A percentile compares a stretch with the other conserved stretches of the same genome.
phyloP scores from a whole-genome alignment of 1,139 yeast species.

The Saccharomyces hybrid region DNA sequence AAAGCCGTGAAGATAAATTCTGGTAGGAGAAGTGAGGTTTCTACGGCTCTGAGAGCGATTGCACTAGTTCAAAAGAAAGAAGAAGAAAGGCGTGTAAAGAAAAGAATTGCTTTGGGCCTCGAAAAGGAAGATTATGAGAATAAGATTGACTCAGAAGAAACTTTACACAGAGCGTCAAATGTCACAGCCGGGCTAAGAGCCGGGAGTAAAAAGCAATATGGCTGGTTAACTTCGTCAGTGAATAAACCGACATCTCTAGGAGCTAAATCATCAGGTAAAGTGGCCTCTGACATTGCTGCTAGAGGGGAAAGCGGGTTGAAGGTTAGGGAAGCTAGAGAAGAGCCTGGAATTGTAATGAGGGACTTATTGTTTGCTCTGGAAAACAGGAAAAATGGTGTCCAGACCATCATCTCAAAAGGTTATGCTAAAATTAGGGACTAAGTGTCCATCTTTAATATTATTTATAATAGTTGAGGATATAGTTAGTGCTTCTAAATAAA shows the following conservation, averaged over 20 bases:
- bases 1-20: slow-evolving; percentile 48
- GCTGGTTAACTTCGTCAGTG: slow-evolving; percentile 75
- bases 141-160: slow-evolving; percentile 61
- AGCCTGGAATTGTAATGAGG: slow-evolving; percentile 75
- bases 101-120: slow-evolving; percentile 64
- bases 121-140: slow-evolving; percentile 47
- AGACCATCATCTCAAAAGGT: slow-evolving; percentile 74
- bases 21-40: slow-evolving; percentile 58
- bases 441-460: neutral
- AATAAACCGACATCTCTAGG: slow-evolving; percentile 37
- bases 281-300: slow-evolving; percentile 36
- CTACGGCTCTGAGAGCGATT: slow-evolving; percentile 65
- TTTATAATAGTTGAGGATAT: neutral
- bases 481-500: neutral
- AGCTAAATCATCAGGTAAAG: slow-evolving; percentile 45
- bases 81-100: slow-evolving; percentile 70
- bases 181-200: slow-evolving; percentile 94
- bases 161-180: slow-evolving; percentile 85
- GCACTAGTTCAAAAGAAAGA: slow-evolving; percentile 72
- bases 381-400: slow-evolving; percentile 73
- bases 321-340: slow-evolving; percentile 83
- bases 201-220: slow-evolving; percentile 74
- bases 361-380: slow-evolving; percentile 80
- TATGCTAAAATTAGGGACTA: slow-evolving; percentile 74
- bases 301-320: slow-evolving; percentile 73